Evolutionary conservation across 345 rosid genomes (phyloP), one percentile per base, ranked within the genome.

Genomic region (Eucalyptus regnans): DNA sequence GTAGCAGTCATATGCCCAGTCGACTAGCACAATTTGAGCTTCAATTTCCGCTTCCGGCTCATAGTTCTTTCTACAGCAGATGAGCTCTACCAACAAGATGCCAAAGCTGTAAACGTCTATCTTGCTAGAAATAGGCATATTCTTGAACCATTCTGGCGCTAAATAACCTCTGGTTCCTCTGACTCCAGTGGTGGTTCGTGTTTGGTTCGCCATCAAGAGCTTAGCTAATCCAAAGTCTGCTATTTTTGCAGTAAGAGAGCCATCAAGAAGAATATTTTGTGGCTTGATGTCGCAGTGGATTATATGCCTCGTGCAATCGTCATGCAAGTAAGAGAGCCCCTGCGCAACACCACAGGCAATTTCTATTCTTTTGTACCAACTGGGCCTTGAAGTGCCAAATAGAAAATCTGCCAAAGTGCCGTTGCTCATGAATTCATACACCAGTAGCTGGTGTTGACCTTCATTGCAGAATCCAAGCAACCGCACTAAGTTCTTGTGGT

Each of bases 71-170:
- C 89, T 87, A 20, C 88, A 64, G 71, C 91, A 89, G 14, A 92
- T 56, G 46, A 92, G 62, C 91, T 91, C 92, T 48, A 91, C 68
- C 48, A 92, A 50, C 51, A 91, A 66, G 2, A 89, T 86, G 25
- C 93, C 93, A 31, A 90, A 92, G 87, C 93, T 91, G 50, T 89
- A 92, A 15, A 91, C 90, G 33, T 92, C 93, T 15, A 88, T 92
- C 87, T 92, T 92, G 48, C 60, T 88, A 15, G 92, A 90, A 54
- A 91, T 66, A 31, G 87, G 88, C 51, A 46, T 43, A 88, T 56
- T 88, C 76, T 46, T 81, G 80, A 86, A 88, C 91, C 91, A 90
- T 50, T 90, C 91, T 46, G 90, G 91, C 9, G 91, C 91, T n/a
- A 86, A 49, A 16, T 90, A 88, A 17, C 90, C 91, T 62, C 71